phyloP scores from a whole-genome alignment of 2,329 filamentous ascomycete species.

The Teratosphaeria nubilosa region DNA sequence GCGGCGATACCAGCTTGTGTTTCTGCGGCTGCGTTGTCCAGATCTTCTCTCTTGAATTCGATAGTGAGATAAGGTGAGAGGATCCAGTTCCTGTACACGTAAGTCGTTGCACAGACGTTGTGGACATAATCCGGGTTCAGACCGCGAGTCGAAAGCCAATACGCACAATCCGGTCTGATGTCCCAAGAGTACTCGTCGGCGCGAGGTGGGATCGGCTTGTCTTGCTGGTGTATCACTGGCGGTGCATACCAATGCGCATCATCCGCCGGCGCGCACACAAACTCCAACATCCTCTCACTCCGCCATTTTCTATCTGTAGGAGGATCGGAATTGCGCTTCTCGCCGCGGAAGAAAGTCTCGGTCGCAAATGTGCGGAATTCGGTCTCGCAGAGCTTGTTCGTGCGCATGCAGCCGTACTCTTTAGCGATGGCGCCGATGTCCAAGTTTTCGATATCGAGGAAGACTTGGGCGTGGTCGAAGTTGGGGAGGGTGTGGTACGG shows the following conservation, averaged over 20 bases:
- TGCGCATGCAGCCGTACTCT: neutral
- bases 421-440: neutral
- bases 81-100: conserved; percentile 1
- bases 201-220: neutral
- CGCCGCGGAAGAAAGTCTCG: neutral
- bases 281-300: neutral
- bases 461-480: neutral
- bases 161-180: neutral
- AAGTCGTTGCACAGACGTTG: neutral
- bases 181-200: conserved; percentile 1
- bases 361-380: neutral
- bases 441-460: neutral
- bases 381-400: neutral
- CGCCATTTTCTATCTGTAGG: neutral
- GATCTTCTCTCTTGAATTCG: conserved; percentile 1
- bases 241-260: neutral
- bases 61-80: neutral
- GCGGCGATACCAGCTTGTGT: neutral
- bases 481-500: neutral
- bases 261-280: neutral
- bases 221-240: neutral
- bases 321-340: neutral
- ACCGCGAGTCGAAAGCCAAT: conserved; percentile 1
- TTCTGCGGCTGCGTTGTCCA: neutral
- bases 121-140: conserved; percentile 1